Conservation (phyloP, 1,139 yeast genomes). For the Debaryomycetaceae sp. region DNA sequence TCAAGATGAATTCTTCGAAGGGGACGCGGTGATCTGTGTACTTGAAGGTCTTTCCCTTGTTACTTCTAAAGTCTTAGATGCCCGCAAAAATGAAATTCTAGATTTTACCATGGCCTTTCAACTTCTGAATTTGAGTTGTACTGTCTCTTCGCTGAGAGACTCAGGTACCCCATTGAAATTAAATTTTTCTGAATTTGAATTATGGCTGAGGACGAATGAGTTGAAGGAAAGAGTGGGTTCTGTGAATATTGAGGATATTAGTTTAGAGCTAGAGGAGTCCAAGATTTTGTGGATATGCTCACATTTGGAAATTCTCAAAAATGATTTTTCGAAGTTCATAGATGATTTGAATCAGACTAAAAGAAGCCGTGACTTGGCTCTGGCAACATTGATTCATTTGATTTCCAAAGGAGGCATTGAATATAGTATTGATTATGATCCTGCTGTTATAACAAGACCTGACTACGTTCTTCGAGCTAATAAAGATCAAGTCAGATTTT, state of each 20-base stretch:
- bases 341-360: constrained; percentile 14
- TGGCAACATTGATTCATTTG: constrained; percentile 48
- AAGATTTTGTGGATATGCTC: constrained; percentile 37
- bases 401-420: constrained; percentile 62
- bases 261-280: constrained; percentile 28
- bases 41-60: neutral
- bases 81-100: neutral
- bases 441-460: constrained; percentile 86
- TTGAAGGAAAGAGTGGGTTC: constrained; percentile 28
- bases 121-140: constrained; percentile 22
- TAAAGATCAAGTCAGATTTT: constrained; percentile 69
- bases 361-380: constrained; percentile 3
- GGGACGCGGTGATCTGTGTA: neutral
- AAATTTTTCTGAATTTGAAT: constrained; percentile 28
- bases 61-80: neutral
- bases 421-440: constrained; percentile 71
- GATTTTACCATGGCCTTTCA: constrained; percentile 25
- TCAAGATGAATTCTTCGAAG: neutral
- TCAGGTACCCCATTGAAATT: constrained; percentile 21
- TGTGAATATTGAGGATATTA: constrained; percentile 28
- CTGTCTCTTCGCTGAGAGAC: constrained; percentile 22
- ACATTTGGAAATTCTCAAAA: constrained; percentile 20
- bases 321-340: constrained; percentile 19
- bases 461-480: constrained; percentile 74
- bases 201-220: constrained; percentile 40